Evolutionary conservation across 1,284 basidiomycete species (phyloP).

Genomic region (Ceratobasidium sp.): DNA sequence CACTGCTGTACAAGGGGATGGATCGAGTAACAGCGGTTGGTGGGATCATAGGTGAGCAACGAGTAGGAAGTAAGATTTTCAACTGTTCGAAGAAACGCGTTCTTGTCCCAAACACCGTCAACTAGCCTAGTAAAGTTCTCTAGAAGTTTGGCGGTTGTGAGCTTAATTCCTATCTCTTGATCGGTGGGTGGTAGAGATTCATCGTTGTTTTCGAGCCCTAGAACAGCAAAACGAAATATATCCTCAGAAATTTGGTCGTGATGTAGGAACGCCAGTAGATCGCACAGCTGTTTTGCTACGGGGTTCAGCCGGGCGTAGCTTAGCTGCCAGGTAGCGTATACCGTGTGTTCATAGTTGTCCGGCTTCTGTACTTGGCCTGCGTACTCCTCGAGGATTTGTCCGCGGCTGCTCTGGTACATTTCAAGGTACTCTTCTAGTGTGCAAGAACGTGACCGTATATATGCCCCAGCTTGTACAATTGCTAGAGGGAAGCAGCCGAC

Average conservation of each 20-base stretch:
- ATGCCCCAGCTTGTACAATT: slow-evolving; percentile 28
- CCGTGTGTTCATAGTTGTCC: slow-evolving; percentile 3
- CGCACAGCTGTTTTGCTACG: not conserved
- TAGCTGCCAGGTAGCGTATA: slow-evolving; percentile 12
- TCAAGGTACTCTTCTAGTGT: not conserved
- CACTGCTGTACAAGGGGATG: slow-evolving; percentile 14
- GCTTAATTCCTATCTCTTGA: not conserved
- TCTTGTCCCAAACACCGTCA: not conserved
- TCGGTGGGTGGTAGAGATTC: not conserved
- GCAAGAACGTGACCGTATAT: not conserved
- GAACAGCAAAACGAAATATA: slow-evolving; percentile 5
- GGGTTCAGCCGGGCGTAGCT: not conserved
- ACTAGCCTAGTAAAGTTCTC: not conserved
- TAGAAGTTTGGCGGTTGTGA: not conserved
- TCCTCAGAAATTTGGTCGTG: slow-evolving; percentile 9
- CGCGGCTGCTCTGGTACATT: not conserved
- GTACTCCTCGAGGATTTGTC: not conserved
- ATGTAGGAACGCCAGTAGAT: slow-evolving; percentile 11
- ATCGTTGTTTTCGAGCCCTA: not conserved
- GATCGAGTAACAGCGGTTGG: not conserved
- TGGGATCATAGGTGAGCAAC: not conserved
- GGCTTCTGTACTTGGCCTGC: not conserved
- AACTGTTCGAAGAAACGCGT: slow-evolving; percentile 1
- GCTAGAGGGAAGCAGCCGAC: slow-evolving; percentile 2
- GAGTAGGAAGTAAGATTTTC: not conserved